phyloP scores from a whole-genome alignment of 495 filamentous ascomycete genomes.

The Xylaria grammica region DNA sequence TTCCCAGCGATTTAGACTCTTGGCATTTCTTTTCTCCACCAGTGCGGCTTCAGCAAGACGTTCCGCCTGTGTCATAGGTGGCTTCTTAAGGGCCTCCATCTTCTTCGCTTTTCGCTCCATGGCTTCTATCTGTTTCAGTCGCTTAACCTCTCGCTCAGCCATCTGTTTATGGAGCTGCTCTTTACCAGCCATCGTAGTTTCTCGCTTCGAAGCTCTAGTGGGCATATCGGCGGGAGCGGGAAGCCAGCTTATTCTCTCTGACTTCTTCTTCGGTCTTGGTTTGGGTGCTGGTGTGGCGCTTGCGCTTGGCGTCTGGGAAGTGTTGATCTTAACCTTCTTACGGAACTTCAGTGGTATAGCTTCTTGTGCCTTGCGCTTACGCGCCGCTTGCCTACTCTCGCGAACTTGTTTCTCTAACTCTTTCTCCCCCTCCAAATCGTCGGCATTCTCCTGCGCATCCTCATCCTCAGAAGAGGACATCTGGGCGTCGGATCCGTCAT shows the following conservation, averaged over 20 bases:
- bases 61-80: conserved; percentile 88
- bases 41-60: conserved; percentile 81
- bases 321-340: conserved; percentile 61
- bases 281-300: conserved; percentile 51
- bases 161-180: conserved; percentile 81
- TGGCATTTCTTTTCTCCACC: conserved; percentile 82
- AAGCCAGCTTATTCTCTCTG: conserved; percentile 88
- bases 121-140: conserved; percentile 74
- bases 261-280: conserved; percentile 86
- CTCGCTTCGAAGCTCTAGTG: conserved; percentile 79
- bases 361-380: conserved; percentile 80
- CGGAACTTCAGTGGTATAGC: conserved; percentile 57
- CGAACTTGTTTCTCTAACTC: conserved; percentile 67
- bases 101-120: conserved; percentile 88
- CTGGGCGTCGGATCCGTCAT: conserved; percentile 74
- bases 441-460: conserved; percentile 68
- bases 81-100: conserved; percentile 74
- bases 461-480: conserved; percentile 85
- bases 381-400: conserved; percentile 51
- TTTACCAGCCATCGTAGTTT: conserved; percentile 83
- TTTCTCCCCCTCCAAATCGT: conserved; percentile 71
- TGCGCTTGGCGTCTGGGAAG: conserved; percentile 54
- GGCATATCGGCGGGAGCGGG: conserved; percentile 79
- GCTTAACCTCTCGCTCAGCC: conserved; percentile 79
- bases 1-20: conserved; percentile 94